Base-by-base conservation (phyloP, 176 grass and related monocot species). In the Alloteropsis semialata region DNA sequence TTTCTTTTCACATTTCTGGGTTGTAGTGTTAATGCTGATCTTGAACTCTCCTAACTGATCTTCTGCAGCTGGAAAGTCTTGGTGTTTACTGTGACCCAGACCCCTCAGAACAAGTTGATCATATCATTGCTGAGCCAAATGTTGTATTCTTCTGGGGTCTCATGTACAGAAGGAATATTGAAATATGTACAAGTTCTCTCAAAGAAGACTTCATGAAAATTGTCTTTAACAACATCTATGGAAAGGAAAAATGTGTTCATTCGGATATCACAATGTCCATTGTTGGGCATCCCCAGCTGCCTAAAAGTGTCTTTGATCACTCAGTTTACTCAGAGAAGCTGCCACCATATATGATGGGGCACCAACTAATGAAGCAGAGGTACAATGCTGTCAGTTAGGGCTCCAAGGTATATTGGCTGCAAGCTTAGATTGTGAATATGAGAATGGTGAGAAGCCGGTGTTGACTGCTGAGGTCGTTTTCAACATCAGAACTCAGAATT, bases 141-240 rank as follows among this genome's bases (percentile, higher is more conserved):
- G 81, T 69, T 42, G 78, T 89, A 62, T 94, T 89, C 78, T 87
- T 89, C 69, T 92, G 92, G 92, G 92, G 92, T 53, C 83, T 94
- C 55, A 59, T 81, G 21, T 72, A 59, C 67, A 79, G 36, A 55
- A 75, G 54, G 45, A 54, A 37, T 55, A 80, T 70, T 39, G 56
- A 74, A 56, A 85, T 94, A 22, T 66, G 80, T 73, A 84, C 74
- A 55, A 5, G 46, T 66, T 82, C 72, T 71, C 65, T 91, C 61
- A 87, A 89, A 87, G 46, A 87, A 50, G 84, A 94, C 32, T 94
- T 94, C 77, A 91, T 87, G 92, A 91, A 72, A 75, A 87, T 60
- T 85, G 30, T 91, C 44, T 82, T 64, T 28, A 91, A 82, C 56
- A 80, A 77, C 58, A 80, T 82, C 70, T 94, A 91, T 69, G 84